A percentile compares a stretch with the other conserved stretches of the same genome.
Evolutionary conservation across 768 basidiomycete species (phyloP).

Genomic region (Phylloporus arenicola): DNA sequence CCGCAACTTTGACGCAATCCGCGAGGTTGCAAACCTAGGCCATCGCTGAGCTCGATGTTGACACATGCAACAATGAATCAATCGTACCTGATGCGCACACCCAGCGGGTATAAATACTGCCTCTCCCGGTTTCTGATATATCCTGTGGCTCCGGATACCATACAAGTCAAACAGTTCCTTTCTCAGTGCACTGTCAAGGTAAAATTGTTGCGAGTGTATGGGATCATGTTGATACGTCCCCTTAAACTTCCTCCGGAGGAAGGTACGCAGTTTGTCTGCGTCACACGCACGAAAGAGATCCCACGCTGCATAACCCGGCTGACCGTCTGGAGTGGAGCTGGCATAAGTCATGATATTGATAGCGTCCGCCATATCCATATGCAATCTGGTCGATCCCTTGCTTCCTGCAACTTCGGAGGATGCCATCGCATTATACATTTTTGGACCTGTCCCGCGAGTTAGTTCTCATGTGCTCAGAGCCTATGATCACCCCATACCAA

Average conservation of each 20-base stretch:
- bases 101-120: constrained; percentile 96
- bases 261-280: constrained; percentile 68
- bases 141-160: constrained; percentile 72
- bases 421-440: constrained; percentile 91
- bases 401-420: constrained; percentile 60
- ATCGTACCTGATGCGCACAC: constrained; percentile 78
- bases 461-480: neutral
- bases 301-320: constrained; percentile 82
- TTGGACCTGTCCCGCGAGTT: constrained; percentile 56
- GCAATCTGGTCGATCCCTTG: constrained; percentile 81
- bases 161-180: constrained; percentile 59
- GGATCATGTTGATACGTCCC: constrained; percentile 64
- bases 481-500: constrained; percentile 44
- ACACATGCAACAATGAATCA: neutral
- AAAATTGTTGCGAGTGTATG: constrained; percentile 87
- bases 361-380: constrained; percentile 95
- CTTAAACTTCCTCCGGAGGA: constrained; percentile 62
- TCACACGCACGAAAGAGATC: constrained; percentile 84
- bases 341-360: constrained; percentile 88
- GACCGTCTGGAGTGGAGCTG: constrained; percentile 47
- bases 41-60: neutral
- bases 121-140: constrained; percentile 89
- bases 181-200: constrained; percentile 66
- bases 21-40: constrained; percentile 81
- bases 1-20: constrained; percentile 95